Percentiles rank a stretch among this genome's conserved stretches.
phyloP scores from a whole-genome alignment of 202 grass and related monocot genomes.

The Schoenoplectus tabernaemontani region DNA sequence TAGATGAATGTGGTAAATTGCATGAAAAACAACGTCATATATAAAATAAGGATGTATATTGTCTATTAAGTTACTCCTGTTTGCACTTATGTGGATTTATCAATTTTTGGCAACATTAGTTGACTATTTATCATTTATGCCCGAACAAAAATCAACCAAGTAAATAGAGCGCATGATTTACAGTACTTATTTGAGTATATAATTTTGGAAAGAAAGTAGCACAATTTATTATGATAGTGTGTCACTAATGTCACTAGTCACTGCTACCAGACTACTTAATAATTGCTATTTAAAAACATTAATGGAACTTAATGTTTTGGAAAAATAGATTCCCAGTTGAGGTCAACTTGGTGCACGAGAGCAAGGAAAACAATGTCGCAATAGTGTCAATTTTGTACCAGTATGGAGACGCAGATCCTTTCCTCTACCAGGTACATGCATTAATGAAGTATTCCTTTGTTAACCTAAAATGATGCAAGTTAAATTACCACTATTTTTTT shows the following conservation, averaged over 20 bases:
- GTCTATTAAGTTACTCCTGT: not conserved
- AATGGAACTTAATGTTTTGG: not conserved
- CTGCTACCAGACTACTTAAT: not conserved
- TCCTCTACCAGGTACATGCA: slow-evolving; percentile 33
- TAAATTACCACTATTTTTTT: not conserved
- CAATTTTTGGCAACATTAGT: not conserved
- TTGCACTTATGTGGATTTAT: not conserved
- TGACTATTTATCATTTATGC: not conserved
- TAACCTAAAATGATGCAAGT: not conserved
- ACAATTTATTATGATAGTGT: not conserved
- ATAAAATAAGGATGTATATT: not conserved
- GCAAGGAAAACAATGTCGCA: slow-evolving; percentile 25
- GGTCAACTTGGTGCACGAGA: slow-evolving; percentile 52
- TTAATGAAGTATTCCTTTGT: not conserved
- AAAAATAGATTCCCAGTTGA: slow-evolving; percentile 33
- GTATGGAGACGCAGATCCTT: slow-evolving; percentile 27
- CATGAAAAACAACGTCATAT: not conserved
- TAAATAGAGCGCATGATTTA: not conserved
- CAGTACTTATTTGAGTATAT: not conserved
- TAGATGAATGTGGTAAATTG: not conserved
- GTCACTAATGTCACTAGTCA: not conserved
- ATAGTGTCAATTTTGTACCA: slow-evolving; percentile 42
- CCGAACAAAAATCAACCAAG: not conserved
- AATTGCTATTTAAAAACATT: not conserved
- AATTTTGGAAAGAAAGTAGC: not conserved